phyloP scores from a whole-genome alignment of 257 asterid genomes.

The Sherardia arvensis region DNA sequence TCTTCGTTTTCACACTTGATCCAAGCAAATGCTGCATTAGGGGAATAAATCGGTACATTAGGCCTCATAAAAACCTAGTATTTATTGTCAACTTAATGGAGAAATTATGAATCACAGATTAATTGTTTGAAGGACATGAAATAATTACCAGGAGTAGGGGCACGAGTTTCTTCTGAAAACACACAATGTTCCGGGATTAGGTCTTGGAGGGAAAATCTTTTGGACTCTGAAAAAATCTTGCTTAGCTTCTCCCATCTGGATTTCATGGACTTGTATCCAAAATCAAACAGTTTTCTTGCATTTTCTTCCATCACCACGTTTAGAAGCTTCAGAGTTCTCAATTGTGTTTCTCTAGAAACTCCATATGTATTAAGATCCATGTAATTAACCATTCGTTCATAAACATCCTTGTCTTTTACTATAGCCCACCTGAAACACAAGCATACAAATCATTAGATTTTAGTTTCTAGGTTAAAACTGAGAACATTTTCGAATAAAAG shows the following conservation, averaged over 20 bases:
- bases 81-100: not conserved
- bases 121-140: not conserved
- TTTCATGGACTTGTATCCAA: constrained; percentile 38
- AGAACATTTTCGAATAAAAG: not conserved
- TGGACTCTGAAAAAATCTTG: constrained; percentile 30
- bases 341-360: constrained; percentile 46
- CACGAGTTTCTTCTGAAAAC: constrained; percentile 2
- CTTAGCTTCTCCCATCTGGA: constrained; percentile 43
- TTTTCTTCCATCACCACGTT: constrained; percentile 28
- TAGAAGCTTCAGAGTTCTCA: constrained; percentile 53
- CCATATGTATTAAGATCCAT: constrained; percentile 30
- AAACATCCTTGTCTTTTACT: constrained; percentile 43
- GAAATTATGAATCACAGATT: too few species aligned
- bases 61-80: not conserved
- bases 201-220: constrained; percentile 16
- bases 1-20: constrained; percentile 15
- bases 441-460: not conserved
- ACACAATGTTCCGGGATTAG: constrained; percentile 8
- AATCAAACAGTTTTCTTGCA: constrained; percentile 32
- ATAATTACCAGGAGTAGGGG: constrained; percentile 16
- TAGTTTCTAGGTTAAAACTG: not conserved
- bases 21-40: constrained; percentile 19
- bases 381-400: constrained; percentile 28
- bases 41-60: not conserved
- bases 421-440: constrained; percentile 54